Evolutionary conservation across 2,329 filamentous ascomycete species (phyloP), one percentile per base, ranked within the genome.

Genomic region (Stagonosporopsis tanaceti): DNA sequence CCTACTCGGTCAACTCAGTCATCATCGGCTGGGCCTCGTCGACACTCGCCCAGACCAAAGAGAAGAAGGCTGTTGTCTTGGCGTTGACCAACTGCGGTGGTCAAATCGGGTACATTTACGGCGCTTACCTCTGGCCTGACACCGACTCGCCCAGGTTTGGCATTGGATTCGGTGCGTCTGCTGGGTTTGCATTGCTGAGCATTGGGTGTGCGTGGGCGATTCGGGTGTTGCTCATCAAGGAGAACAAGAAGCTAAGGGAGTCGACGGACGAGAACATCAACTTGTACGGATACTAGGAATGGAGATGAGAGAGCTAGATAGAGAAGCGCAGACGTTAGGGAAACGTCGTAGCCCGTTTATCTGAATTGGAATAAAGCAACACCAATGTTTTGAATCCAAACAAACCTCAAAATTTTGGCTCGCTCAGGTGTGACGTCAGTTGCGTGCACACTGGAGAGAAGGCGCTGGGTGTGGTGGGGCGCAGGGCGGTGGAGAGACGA

Each of bases 41-140:
- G 9, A 71, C 69, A 6, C 62, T 71, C 0, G 58, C 62, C 25
- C 69, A 71, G 39, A 71, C 69, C 0, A 71, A 71, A 24, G 69
- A 71, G 46, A 71, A 71, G 56, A 71, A 71, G 57, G 67, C 69
- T 6, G 68, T 72, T 17, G 69, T 71, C 0, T 60, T 72, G n/a
- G 69, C 68, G 0, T 68, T 72, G 66, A 72, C 68, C 1, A 72
- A 72, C 25, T 61, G 66, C 0, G 67, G 60, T 17, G 69, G 69
- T 0, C 69, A 72, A 28, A 67, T 72, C 3, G 69, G 69, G 1
- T 72, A 72, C 46, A 69, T 72, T 9, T 72, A 72, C 17, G 69
- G 69, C 1, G 66, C 68, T 0, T 69, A 71, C 38, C 50, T 71
- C 27, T 70, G 68, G 67, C 69, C 69, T 4, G 59, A 69, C 7